Base-by-base conservation (phyloP, 495 filamentous ascomycete genomes). In the Mytilinidion resinicola region DNA sequence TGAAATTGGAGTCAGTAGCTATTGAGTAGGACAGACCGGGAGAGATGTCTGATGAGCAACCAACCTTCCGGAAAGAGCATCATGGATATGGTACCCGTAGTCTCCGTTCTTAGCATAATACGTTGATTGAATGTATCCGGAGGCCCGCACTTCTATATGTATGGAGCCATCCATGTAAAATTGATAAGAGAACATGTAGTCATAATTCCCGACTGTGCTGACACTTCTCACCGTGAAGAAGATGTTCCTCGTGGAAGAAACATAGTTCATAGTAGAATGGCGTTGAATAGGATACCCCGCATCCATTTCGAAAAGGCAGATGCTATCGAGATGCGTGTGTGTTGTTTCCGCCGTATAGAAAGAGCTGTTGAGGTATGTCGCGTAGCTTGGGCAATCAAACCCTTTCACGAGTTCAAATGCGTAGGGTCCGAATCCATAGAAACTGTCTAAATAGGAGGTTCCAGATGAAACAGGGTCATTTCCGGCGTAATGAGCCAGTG, bases 401-500 rank as follows among this genome's bases (percentile, higher is more conserved):
- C 60, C 60, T 19, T 47, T 53, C 35, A 62, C 55, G 5, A 62
- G 48, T 17, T 43, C 42, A n/a, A 57, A 43, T 5, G 53, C 14
- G 3, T 38, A 5, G 19, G 36, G 9, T 1, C 59, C 59, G 2
- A 61, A 36, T 1, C 60, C 53, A 14, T 15, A 33, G 3, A n/a
- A 17, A 12, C 39, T 30, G 38, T 62, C 59, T 25, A 56, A 36
- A 30, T 35, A 61, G 19, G 17, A 64, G 1, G 72, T 74, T 11
- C 69, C 67, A 4, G 70, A 69, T 52, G 73, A 68, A 50, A 74
- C 69, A 10, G 78, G 79, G 55, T 81, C 76, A 59, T 72, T 74
- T 10, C 76, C 76, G 8, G 77, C 79, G 60, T 81, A 82, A 62
- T 81, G 78, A 1, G 80, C 73, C 46, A 82, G 61, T 3, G 78